Base-by-base conservation (phyloP, 1,284 basidiomycete genomes). In the Ganoderma boninense region DNA sequence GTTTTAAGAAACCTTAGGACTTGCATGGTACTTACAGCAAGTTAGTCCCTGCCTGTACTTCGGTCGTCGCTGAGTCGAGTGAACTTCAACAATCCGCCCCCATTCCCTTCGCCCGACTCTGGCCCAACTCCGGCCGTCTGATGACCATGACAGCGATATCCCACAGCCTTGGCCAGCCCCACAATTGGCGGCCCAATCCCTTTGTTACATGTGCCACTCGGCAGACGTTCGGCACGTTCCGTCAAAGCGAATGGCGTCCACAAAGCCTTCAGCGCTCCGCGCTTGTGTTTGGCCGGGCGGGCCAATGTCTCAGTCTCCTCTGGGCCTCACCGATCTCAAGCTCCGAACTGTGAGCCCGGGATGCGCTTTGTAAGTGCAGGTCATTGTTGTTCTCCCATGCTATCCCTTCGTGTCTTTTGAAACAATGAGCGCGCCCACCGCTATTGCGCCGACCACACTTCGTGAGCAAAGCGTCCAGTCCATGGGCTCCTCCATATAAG, bases 361-460 rank as follows among this genome's bases (percentile, higher is more conserved):
- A 52, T 23, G 49, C 23, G 49, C 49, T 14, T 52, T 52, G 49
- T 52, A 23, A 52, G 23, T 5, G 23, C 11, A 26, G 49, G n/a
- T 23, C 49, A 52, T 52, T 52, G 49, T 52, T 11, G 4, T 32
- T 10, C 49, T 26, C 23, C 23, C 49, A 23, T 52, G 23, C 49
- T 13, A 23, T 2, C 26, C 23, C 23, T 26, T 52, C 23, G 7
- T 4, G 49, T 5, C 13, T 13, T 11, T 52, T 23, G 49, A 26
- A 52, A 52, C 49, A 52, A 52, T 26, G 49, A 52, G 23, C 23
- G 7, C 49, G 49, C 23, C 49, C 49, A 26, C 49, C 49, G 23
- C 49, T 52, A 32, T 52, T 52, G 23, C 49, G 49, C n/a, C 26
- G 49, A 23, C 49, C 49, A 52, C 49, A 52, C 49, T 52, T 52